Evolutionary conservation across 1,139 yeast species (phyloP).

Genomic region (Pichia sp.): DNA sequence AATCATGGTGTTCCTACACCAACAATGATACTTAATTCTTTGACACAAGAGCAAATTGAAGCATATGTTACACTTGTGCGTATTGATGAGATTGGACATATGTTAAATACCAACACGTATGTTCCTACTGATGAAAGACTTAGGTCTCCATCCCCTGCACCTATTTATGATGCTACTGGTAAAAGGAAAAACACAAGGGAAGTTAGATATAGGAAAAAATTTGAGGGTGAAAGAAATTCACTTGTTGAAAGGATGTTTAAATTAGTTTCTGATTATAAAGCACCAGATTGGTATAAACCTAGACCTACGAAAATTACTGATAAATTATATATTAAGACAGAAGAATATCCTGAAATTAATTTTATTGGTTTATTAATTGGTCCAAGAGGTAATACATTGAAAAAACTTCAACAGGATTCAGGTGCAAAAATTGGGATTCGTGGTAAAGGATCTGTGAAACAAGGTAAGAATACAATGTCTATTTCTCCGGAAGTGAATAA

Average conservation of each 20-base stretch:
- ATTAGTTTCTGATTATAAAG: slow-evolving; percentile 67
- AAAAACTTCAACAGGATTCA: slow-evolving; percentile 72
- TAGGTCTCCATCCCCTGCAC: slow-evolving; percentile 88
- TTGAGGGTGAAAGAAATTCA: slow-evolving; percentile 75
- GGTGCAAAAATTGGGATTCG: slow-evolving; percentile 85
- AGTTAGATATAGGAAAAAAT: slow-evolving; percentile 48
- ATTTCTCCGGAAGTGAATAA: slow-evolving; percentile 43
- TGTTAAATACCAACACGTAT: slow-evolving; percentile 44
- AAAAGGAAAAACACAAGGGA: slow-evolving; percentile 83
- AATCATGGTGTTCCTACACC: slow-evolving; percentile 35
- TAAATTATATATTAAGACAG: slow-evolving; percentile 78
- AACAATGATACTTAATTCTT: slow-evolving; percentile 30
- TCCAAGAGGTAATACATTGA: slow-evolving; percentile 89
- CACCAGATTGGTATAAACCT: slow-evolving; percentile 67
- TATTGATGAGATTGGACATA: slow-evolving; percentile 72
- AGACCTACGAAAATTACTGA: slow-evolving; percentile 64
- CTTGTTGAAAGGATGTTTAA: slow-evolving; percentile 70
- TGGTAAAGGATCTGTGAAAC: slow-evolving; percentile 93
- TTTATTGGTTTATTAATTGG: slow-evolving; percentile 89
- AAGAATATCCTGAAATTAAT: slow-evolving; percentile 87
- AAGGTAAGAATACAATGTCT: slow-evolving; percentile 60
- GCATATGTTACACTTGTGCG: slow-evolving; percentile 72
- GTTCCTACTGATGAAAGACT: slow-evolving; percentile 28
- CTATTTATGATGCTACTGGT: slow-evolving; percentile 78
- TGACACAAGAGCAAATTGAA: slow-evolving; percentile 82